phyloP scores from a whole-genome alignment of 1,139 yeast species.

The Casaregolazyma suthepensis region DNA sequence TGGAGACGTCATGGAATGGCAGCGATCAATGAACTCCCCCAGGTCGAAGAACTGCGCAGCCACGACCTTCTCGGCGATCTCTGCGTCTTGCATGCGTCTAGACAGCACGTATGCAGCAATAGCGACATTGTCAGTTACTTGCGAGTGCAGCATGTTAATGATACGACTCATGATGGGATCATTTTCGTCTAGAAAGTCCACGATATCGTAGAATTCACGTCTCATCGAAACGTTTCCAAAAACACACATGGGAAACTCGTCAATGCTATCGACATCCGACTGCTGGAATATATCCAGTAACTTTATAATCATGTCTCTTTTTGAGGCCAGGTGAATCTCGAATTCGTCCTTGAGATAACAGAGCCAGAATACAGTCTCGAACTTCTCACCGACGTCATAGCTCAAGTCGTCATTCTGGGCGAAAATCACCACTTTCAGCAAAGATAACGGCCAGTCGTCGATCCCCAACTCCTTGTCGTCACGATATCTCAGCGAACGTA shows the following conservation, averaged over 20 bases:
- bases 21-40: slow-evolving; percentile 10
- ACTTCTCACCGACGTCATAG: slow-evolving; percentile 12
- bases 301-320: slow-evolving; percentile 10
- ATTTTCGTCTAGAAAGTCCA: slow-evolving; percentile 4
- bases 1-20: slow-evolving; percentile 14
- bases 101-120: slow-evolving; percentile 23
- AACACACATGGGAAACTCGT: background rate
- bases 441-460: background rate
- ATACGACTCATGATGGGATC: slow-evolving; percentile 5
- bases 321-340: slow-evolving; percentile 13
- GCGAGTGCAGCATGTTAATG: background rate
- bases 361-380: slow-evolving; percentile 5
- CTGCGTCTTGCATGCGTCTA: slow-evolving; percentile 17
- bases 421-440: background rate
- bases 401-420: slow-evolving; percentile 4
- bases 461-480: background rate
- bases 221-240: slow-evolving; percentile 14
- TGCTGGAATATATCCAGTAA: slow-evolving; percentile 8
- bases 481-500: background rate
- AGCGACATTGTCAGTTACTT: slow-evolving; percentile 11
- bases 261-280: slow-evolving; percentile 5
- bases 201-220: slow-evolving; percentile 10
- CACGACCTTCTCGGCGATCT: slow-evolving; percentile 13
- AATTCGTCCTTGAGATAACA: slow-evolving; percentile 3
- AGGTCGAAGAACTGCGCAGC: slow-evolving; percentile 5